Evolutionary conservation across 805 yeast genomes (phyloP), one percentile per base, ranked within the genome.

Genomic region (Monosporozyma aerobia): DNA sequence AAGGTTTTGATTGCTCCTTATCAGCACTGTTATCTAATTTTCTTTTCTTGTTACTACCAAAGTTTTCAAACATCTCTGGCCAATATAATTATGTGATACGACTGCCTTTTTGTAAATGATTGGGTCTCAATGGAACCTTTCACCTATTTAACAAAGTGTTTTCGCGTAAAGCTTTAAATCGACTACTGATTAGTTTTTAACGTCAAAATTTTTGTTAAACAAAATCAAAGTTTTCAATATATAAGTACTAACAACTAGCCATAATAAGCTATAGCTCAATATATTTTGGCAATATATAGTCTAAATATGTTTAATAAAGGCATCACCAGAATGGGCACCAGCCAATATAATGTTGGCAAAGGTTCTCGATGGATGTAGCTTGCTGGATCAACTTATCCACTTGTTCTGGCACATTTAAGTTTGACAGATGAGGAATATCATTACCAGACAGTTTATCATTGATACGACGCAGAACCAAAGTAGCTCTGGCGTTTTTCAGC

Each of bases 311-410:
- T 3, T 4, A 16, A 16, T 46, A 19, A 33, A 5, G 10, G 14
- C 16, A 14, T 68, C 63, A 92, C 98, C 99, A 94, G 79, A 92
- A 94, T 1, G 98, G 87, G 71, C 99, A 94, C 99, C 99, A 94
- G 19, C 99, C 99, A 56, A 94, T 86, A 65, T 87, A 94, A 69
- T 92, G 99, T 69, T 90, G 97, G 63, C 98, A 94, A 52, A 94
- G 72, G 62, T 94, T 94, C 65, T 94, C 98, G 32, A 92, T 95
- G 48, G 95, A 85, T 0, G 98, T 94, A 2, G 99, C 98, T 66
- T 94, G 97, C 62, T 87, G 95, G 50, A 94, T 94, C 65, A 94
- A 73, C 65, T 84, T 85, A 61, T 94, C 98, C 40, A 94, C 98
- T 69, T 94, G 99, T 2, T 85, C 81, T 1, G 95, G 85, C 40